A percentile compares a stretch with the other conserved stretches of the same genome.
Conservation (phyloP, 139 green algal genomes). For the Micractinium conductrix region DNA sequence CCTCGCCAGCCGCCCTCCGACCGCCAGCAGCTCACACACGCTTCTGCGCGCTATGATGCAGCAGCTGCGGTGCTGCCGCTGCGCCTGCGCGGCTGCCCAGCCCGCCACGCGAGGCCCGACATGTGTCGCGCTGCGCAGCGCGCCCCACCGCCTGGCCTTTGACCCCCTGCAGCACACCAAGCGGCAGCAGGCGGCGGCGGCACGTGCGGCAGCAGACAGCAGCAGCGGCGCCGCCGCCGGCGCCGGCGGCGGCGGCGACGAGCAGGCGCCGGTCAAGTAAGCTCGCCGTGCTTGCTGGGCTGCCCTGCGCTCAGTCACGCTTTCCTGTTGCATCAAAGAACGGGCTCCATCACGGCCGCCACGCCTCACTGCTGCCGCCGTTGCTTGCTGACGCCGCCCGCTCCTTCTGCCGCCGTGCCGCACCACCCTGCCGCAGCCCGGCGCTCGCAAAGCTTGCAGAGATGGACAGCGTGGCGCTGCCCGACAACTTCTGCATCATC, state of each 20-base stretch:
- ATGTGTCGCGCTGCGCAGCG: neutral
- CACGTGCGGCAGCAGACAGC: neutral
- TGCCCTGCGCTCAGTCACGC: no score
- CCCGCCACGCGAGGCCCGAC: neutral
- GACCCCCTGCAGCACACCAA: slow-evolving; percentile 22
- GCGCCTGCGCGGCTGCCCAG: neutral
- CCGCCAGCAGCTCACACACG: neutral
- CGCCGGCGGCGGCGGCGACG: neutral
- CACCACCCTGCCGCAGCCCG: neutral
- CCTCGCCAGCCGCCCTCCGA: no score
- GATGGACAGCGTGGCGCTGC: slow-evolving; percentile 47
- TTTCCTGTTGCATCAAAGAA: neutral
- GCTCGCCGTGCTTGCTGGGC: no score
- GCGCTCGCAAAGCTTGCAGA: no score
- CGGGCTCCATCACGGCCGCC: neutral
- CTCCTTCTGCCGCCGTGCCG: neutral
- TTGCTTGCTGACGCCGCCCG: neutral
- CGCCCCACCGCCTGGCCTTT: slow-evolving; percentile 21
- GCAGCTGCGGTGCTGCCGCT: neutral
- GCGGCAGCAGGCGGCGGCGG: neutral
- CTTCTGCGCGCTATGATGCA: neutral
- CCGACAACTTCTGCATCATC: slow-evolving; percentile 95
- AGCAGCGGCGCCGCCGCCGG: neutral
- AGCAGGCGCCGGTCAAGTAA: no score
- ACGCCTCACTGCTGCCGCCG: neutral